These are phyloP conservation scores for Leccinum insolens DNA, from an alignment of 1,284 basidiomycete species.

Conservation along the genomic window DNA sequence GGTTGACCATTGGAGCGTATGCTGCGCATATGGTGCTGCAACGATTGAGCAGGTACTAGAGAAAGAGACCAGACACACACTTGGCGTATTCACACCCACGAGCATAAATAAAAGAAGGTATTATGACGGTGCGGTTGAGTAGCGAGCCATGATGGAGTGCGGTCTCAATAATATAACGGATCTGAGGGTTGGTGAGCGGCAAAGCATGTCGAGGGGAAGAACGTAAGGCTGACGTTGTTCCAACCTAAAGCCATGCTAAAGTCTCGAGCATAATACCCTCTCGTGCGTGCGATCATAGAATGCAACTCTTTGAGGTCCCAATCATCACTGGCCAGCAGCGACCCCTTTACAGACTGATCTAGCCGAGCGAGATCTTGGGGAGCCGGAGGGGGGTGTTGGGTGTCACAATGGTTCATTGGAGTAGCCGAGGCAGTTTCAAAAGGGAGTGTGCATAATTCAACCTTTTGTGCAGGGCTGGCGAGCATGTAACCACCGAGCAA, in stretches of 20 bases:
- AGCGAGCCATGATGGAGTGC: conserved; percentile 41
- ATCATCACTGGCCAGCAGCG: conserved; percentile 22
- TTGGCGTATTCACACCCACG: conserved; percentile 42
- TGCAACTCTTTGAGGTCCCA: conserved; percentile 26
- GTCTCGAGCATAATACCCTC: conserved; percentile 37
- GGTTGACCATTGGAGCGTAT: conserved; percentile 43
- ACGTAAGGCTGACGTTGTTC: conserved; percentile 33
- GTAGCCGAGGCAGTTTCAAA: conserved; percentile 7
- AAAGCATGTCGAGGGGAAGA: neutral
- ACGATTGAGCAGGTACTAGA: neutral
- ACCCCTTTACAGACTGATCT: conserved; percentile 4
- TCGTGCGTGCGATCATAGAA: conserved; percentile 25
- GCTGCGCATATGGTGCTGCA: conserved; percentile 33
- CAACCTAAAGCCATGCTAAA: conserved; percentile 36
- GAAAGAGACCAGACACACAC: conserved; percentile 19
- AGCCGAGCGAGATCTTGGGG: neutral
- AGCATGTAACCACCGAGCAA: conserved; percentile 33
- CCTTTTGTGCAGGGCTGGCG: conserved; percentile 15
- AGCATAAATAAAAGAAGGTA: conserved; percentile 45
- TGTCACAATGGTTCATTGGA: conserved; percentile 2
- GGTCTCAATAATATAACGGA: conserved; percentile 45
- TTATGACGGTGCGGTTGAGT: conserved; percentile 39
- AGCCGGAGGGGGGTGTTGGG: neutral
- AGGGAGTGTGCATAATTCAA: conserved; percentile 25
- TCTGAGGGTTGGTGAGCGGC: conserved; percentile 26